These are phyloP conservation scores for Exophiala dermatitidis DNA, from an alignment of 2,329 filamentous ascomycete species.

Conservation along the genomic window DNA sequence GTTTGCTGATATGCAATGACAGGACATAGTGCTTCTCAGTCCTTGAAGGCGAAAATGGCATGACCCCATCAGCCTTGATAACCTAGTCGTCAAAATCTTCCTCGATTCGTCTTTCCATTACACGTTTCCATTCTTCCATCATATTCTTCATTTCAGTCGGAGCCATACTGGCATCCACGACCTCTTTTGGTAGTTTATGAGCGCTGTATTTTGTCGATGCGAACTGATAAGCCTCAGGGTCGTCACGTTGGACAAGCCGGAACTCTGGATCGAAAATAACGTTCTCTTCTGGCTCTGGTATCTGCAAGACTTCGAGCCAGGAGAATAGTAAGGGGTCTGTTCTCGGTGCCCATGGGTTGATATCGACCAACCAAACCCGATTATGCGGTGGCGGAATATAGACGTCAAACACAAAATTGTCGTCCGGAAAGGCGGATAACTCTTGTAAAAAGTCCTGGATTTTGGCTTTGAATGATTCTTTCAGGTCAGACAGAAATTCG, in stretches of 20 bases:
- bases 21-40: background rate
- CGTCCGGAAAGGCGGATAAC: slow-evolving; percentile 62
- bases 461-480: slow-evolving; percentile 57
- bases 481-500: slow-evolving; percentile 66
- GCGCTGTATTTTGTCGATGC: slow-evolving; percentile 82
- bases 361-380: slow-evolving; percentile 77
- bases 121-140: slow-evolving; percentile 64
- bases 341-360: slow-evolving; percentile 86
- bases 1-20: too few relatives aligned
- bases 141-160: slow-evolving; percentile 72
- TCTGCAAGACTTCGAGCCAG: slow-evolving; percentile 76
- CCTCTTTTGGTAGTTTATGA: slow-evolving; percentile 89
- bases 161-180: slow-evolving; percentile 62
- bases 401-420: slow-evolving; percentile 81
- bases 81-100: slow-evolving; percentile 36
- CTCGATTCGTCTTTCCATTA: slow-evolving; percentile 39
- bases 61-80: background rate
- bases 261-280: slow-evolving; percentile 63
- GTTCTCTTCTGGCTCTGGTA: slow-evolving; percentile 40
- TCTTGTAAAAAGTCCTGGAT: slow-evolving; percentile 72
- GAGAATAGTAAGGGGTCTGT: slow-evolving; percentile 86
- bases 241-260: slow-evolving; percentile 71
- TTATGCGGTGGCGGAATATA: slow-evolving; percentile 74
- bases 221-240: slow-evolving; percentile 84
- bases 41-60: background rate